Evolutionary conservation across 2,329 filamentous ascomycete genomes (phyloP).

Genomic region (Aspergillus ochraceus): DNA sequence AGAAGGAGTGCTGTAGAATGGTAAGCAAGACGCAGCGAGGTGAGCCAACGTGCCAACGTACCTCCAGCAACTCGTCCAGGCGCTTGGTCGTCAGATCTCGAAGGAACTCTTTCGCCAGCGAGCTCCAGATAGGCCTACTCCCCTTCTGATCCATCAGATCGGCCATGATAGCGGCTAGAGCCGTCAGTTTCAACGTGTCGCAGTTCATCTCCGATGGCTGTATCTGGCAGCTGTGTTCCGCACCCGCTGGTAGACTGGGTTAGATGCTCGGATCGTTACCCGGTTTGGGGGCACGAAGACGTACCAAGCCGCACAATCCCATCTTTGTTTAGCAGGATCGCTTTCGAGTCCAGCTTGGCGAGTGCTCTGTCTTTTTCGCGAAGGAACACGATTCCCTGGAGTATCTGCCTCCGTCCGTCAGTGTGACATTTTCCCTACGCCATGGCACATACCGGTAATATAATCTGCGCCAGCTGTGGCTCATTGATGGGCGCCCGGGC

Average conservation of each 20-base stretch:
- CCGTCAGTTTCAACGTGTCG: neutral
- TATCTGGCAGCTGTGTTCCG: neutral
- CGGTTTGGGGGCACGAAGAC: neutral
- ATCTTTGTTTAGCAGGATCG: neutral
- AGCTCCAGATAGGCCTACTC: neutral
- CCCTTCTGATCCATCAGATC: neutral
- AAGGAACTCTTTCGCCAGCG: neutral
- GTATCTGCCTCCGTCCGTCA: neutral
- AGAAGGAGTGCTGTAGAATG: neutral
- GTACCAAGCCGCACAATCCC: neutral
- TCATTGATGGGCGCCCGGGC: neutral
- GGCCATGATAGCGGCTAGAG: neutral
- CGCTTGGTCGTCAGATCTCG: neutral
- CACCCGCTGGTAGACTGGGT: neutral
- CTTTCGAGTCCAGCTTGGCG: neutral
- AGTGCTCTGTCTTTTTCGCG: neutral
- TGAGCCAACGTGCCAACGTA: neutral
- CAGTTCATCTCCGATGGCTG: neutral
- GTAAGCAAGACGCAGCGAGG: neutral
- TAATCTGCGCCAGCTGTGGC: neutral
- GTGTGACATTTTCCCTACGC: neutral
- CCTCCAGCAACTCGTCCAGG: neutral
- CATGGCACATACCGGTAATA: neutral
- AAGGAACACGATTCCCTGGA: neutral
- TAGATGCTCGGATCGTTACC: neutral